Evolutionary conservation across 2,329 filamentous ascomycete species (phyloP).

Genomic region (Trichoderma koningiopsis): DNA sequence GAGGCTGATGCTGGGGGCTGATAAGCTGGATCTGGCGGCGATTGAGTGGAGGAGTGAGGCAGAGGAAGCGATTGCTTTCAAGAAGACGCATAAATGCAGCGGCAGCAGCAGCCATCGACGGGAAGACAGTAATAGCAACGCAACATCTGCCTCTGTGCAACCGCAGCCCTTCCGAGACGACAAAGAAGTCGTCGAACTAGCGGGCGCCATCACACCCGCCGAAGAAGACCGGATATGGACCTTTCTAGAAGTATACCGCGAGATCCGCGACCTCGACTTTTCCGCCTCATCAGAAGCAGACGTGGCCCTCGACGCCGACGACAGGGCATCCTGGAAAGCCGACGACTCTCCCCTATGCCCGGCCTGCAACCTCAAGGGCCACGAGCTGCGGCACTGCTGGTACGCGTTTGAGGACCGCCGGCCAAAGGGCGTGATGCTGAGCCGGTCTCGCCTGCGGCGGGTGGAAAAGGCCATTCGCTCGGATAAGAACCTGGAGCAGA

Average conservation of each 20-base stretch:
- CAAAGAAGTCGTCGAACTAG: constrained; percentile 12
- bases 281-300: not conserved
- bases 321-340: not conserved
- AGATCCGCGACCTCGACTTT: constrained; percentile 20
- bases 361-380: constrained; percentile 19
- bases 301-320: not conserved
- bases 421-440: constrained; percentile 18
- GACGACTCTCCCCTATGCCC: constrained; percentile 16
- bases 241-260: constrained; percentile 17
- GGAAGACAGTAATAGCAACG: not conserved
- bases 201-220: not conserved
- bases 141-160: not conserved
- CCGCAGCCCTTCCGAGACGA: not conserved
- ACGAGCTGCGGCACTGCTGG: constrained; percentile 25
- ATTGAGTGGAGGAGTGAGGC: constrained; percentile 24
- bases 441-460: constrained; percentile 3
- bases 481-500: constrained; percentile 19
- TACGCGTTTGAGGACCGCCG: constrained; percentile 21
- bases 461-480: constrained; percentile 15
- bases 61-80: constrained; percentile 8
- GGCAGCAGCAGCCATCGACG: not conserved
- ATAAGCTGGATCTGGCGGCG: constrained; percentile 17
- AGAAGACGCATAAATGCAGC: constrained; percentile 6
- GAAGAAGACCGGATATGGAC: constrained; percentile 22
- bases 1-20: constrained; percentile 18